Evolutionary conservation across 768 basidiomycete genomes (phyloP).

Genomic region (Pholiota molesta): DNA sequence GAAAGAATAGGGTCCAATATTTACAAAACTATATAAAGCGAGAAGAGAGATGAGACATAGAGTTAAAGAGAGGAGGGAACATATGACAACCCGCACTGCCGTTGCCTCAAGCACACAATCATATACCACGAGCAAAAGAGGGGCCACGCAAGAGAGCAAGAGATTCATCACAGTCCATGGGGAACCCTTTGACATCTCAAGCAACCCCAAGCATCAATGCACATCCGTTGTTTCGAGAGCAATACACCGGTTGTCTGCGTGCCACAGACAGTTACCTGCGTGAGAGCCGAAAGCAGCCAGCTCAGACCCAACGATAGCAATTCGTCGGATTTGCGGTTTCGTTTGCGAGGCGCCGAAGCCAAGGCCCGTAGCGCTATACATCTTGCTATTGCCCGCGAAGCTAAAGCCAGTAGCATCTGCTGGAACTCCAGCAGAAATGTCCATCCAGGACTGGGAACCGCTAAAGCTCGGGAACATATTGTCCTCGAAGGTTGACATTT

Average conservation of each 20-base stretch:
- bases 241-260: conserved; percentile 16
- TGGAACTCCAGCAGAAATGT: conserved; percentile 27
- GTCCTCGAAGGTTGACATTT: conserved; percentile 58
- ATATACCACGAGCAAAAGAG: conserved; percentile 2
- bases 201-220: conserved; percentile 9
- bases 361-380: not conserved
- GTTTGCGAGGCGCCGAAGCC: not conserved
- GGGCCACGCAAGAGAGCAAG: conserved; percentile 3
- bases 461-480: conserved; percentile 23
- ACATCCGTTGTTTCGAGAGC: conserved; percentile 17
- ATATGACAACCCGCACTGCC: conserved; percentile 19
- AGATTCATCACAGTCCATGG: not conserved
- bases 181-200: not conserved
- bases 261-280: conserved; percentile 19
- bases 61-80: conserved; percentile 20
- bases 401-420: not conserved
- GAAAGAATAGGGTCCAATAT: conserved; percentile 9
- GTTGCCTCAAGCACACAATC: not conserved
- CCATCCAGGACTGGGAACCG: conserved; percentile 10
- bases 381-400: not conserved
- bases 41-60: conserved; percentile 12
- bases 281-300: conserved; percentile 4
- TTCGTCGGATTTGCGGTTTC: not conserved
- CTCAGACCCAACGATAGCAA: conserved; percentile 10
- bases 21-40: conserved; percentile 13